Base-by-base conservation (phyloP, 163 green algal species). In the Chlamydomonas reinhardtii region DNA sequence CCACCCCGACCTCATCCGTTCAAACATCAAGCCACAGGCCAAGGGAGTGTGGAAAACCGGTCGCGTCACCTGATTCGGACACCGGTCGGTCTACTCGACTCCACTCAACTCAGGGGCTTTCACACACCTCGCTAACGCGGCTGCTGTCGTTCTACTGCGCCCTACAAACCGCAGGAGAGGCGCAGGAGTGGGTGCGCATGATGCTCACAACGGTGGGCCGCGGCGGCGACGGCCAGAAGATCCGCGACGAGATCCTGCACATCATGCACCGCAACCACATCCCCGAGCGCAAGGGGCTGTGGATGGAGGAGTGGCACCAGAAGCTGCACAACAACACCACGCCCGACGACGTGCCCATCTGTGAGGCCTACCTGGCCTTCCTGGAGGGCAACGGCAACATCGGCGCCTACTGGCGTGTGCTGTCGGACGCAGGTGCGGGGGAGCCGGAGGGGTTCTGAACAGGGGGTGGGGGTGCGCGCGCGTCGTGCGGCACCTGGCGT, bases 261-360 rank as follows among this genome's bases (percentile, higher is more conserved):
- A 99, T 99, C 92, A 99, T 99, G 97, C 97, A 99, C 94, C 89
- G 92, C 85, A 97, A 99, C 94, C 89, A 98, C 89, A 97, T 99
- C 76, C 90, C 93, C 24, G 96, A 99, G 91, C 89, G 92, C 61
- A 94, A 94, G 75, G 94, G 94, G 76, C 91, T 89, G 56, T 97
- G 94, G 93, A 95, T 96, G 89, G 94, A 97, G 93, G 93, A 98
- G 86, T 92, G 88, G 88, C 91, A 93, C 84, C 91, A 93, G 87
- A 95, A 95, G 90, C 92, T 95, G 88, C 96, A 99, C 96, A 99
- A 99, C 92, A 98, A 98, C 93, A 99, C 97, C 54, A 99, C 97
- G 1, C 97, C 97, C 34, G 97, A 99, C 85, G 97, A 99, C 85
- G 94, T 99, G 35, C 91, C 93, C 90, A 99, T 99, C 92, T 99